A percentile compares a stretch with the other conserved stretches of the same genome.
phyloP scores from a whole-genome alignment of 2,329 filamentous ascomycete species.

The Hypoxylon sp. region DNA sequence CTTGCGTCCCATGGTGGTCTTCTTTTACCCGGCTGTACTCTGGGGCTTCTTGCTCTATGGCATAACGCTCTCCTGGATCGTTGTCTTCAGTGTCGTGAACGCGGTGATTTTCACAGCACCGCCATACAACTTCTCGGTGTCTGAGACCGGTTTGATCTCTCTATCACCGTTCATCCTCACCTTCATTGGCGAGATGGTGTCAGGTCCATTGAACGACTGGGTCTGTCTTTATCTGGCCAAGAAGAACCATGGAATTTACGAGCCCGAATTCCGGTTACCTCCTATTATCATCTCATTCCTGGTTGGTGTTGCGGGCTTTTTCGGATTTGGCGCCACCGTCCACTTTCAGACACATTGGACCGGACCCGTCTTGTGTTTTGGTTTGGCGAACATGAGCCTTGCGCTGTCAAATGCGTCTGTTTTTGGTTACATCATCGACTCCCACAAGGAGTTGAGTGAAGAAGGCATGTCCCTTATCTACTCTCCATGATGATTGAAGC shows the following conservation, averaged over 20 bases:
- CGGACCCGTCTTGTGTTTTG: conserved; percentile 62
- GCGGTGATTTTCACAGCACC: conserved; percentile 63
- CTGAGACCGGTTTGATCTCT: conserved; percentile 64
- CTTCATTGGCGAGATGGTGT: conserved; percentile 60
- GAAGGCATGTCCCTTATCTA: conserved; percentile 51
- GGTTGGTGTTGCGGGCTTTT: conserved; percentile 60
- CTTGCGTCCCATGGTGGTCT: conserved; percentile 61
- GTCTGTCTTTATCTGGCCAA: conserved; percentile 60
- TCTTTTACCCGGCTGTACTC: conserved; percentile 64
- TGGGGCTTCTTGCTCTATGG: conserved; percentile 66
- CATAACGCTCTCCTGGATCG: conserved; percentile 56
- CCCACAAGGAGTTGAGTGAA: conserved; percentile 60
- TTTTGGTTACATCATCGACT: conserved; percentile 65
- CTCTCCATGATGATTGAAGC: not conserved
- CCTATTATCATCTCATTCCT: conserved; percentile 58
- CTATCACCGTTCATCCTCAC: conserved; percentile 64
- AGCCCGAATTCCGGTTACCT: conserved; percentile 64
- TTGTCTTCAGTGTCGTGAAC: conserved; percentile 63
- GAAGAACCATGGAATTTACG: conserved; percentile 65
- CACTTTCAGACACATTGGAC: conserved; percentile 62
- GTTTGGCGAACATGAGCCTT: conserved; percentile 63
- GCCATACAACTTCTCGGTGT: conserved; percentile 65
- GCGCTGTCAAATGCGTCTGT: conserved; percentile 62
- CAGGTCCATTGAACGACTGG: conserved; percentile 62
- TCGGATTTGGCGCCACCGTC: conserved; percentile 61